These are phyloP conservation scores for Fusarium foetens DNA, from an alignment of 2,329 filamentous ascomycete species.

Conservation along the genomic window DNA sequence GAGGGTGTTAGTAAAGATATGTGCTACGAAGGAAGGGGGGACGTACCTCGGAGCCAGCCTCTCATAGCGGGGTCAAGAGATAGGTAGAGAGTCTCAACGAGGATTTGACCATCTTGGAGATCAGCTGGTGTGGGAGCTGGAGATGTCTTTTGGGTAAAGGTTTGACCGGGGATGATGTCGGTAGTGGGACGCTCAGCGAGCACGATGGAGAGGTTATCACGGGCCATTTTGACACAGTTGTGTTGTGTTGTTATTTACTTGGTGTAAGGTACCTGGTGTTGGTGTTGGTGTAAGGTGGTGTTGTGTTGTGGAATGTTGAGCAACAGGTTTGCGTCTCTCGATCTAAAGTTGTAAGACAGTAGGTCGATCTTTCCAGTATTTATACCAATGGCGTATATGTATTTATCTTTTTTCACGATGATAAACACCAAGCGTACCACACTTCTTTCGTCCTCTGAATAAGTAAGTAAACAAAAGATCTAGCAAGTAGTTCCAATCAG, in stretches of 20 bases:
- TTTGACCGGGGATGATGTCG: conserved; percentile 71
- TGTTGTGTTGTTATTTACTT: not conserved
- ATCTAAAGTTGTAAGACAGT: conserved; percentile 1
- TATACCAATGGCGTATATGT: not conserved
- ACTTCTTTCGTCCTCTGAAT: not conserved
- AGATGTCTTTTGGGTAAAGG: conserved; percentile 65
- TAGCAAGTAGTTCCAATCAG: not conserved
- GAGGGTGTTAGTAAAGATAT: not conserved
- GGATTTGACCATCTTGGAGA: conserved; percentile 71
- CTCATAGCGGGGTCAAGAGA: conserved; percentile 82
- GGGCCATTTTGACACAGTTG: conserved; percentile 50
- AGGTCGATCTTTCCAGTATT: not conserved
- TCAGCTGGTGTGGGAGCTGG: conserved; percentile 62
- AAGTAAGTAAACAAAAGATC: not conserved
- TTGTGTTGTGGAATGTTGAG: conserved; percentile 5
- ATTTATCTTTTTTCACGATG: not conserved
- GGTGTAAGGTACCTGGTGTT: not conserved
- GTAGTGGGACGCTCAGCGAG: conserved; percentile 71
- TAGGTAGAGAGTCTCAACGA: conserved; percentile 70
- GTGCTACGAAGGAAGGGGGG: not conserved
- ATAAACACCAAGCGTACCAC: not conserved
- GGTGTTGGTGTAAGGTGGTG: not conserved
- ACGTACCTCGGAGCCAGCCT: conserved; percentile 70
- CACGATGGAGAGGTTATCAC: conserved; percentile 62
- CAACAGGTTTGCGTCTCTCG: not conserved